Evolutionary conservation across 345 rosid genomes (phyloP).

Genomic region (Lepidium didymum): DNA sequence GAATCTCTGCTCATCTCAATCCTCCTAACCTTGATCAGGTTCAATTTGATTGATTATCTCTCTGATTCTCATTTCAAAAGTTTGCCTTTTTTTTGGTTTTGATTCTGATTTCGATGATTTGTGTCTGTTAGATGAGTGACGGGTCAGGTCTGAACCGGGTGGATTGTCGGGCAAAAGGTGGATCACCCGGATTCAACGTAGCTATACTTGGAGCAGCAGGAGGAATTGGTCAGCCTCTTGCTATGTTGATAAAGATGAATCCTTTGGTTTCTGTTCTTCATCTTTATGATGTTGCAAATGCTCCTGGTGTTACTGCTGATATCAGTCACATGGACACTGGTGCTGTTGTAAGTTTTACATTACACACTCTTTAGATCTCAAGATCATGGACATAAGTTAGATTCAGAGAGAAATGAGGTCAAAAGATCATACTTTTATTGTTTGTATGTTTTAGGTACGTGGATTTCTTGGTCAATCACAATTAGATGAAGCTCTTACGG

Average conservation of each 20-base stretch:
- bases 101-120: neutral
- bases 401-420: neutral
- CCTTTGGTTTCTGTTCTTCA: conserved; percentile 93
- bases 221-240: conserved; percentile 92
- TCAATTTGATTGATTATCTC: neutral
- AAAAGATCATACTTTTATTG: neutral
- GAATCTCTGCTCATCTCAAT: conserved; percentile 70
- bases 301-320: conserved; percentile 94
- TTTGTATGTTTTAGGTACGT: conserved; percentile 45
- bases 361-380: neutral
- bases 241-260: conserved; percentile 93
- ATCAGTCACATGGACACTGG: conserved; percentile 96
- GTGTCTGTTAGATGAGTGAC: conserved; percentile 35
- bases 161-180: conserved; percentile 84
- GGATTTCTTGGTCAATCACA: conserved; percentile 92
- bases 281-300: conserved; percentile 85
- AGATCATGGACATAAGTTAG: neutral
- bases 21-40: conserved; percentile 43
- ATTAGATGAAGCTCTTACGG: conserved; percentile 76
- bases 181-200: conserved; percentile 80
- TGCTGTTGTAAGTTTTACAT: conserved; percentile 56
- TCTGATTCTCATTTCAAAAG: neutral
- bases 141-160: conserved; percentile 38
- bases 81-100: neutral
- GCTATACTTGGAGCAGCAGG: conserved; percentile 96